These are phyloP conservation scores for Saccharomycopsis schoenii DNA, from an alignment of 805 yeast species.

Conservation along the genomic window DNA sequence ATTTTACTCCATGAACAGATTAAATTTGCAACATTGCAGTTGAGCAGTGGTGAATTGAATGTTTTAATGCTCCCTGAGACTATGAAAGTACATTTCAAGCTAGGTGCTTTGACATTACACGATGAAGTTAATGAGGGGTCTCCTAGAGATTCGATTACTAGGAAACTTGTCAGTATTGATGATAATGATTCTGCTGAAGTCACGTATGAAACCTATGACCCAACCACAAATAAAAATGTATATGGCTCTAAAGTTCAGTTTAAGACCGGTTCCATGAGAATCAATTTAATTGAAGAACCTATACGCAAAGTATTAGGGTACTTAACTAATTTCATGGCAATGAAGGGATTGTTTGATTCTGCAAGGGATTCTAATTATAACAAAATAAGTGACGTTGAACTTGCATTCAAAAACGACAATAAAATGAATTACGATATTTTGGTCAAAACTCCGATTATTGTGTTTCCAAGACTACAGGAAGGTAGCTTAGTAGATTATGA, in stretches of 20 bases:
- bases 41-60: conserved; percentile 62
- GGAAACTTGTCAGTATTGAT: conserved; percentile 67
- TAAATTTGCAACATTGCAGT: conserved; percentile 63
- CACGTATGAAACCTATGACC: conserved; percentile 72
- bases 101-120: conserved; percentile 70
- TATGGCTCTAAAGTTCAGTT: conserved; percentile 52
- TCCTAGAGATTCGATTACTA: conserved; percentile 45
- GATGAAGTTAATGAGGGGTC: conserved; percentile 68
- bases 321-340: conserved; percentile 62
- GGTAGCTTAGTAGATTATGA: conserved; percentile 39
- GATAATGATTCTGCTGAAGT: conserved; percentile 77
- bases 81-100: conserved; percentile 56
- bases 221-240: conserved; percentile 32
- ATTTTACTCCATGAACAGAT: conserved; percentile 77
- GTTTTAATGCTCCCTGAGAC: conserved; percentile 66
- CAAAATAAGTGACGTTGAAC: conserved; percentile 57
- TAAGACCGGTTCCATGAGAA: conserved; percentile 62
- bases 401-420: conserved; percentile 41
- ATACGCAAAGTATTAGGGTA: conserved; percentile 56
- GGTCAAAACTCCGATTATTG: conserved; percentile 72
- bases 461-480: conserved; percentile 56
- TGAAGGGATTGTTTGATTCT: conserved; percentile 83
- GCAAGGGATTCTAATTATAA: conserved; percentile 84
- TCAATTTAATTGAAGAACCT: conserved; percentile 78
- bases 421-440: conserved; percentile 62